A percentile compares a stretch with the other conserved stretches of the same genome.
Evolutionary conservation across 176 grass and related monocot species (phyloP).

Genomic region (Paspalum vaginatum): DNA sequence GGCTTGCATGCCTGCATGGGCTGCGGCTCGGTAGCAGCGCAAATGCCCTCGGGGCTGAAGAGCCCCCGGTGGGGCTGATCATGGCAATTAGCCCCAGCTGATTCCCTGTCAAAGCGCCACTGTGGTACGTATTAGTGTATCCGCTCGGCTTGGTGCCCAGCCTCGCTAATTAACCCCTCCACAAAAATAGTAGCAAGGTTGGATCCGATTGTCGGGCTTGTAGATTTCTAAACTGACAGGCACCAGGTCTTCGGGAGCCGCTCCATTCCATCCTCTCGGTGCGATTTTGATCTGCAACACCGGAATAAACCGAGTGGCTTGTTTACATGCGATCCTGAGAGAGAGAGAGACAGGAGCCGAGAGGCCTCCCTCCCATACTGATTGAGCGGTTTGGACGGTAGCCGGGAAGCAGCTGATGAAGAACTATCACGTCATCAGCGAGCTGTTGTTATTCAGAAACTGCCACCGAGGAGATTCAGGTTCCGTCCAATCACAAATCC

Average conservation of each 20-base stretch:
- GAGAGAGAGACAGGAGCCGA: background rate
- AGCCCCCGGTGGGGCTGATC: background rate
- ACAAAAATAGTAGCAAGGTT: background rate
- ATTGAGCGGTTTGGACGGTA: background rate
- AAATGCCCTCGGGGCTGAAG: background rate
- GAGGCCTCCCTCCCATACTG: background rate
- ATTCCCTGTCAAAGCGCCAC: background rate
- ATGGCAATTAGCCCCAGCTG: background rate
- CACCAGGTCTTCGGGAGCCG: background rate
- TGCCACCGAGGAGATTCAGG: background rate
- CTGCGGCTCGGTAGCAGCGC: background rate
- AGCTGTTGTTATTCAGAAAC: background rate
- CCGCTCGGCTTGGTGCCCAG: background rate
- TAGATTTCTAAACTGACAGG: background rate
- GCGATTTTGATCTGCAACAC: background rate
- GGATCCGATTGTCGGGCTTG: conserved; percentile 22
- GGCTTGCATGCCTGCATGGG: background rate
- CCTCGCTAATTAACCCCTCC: background rate
- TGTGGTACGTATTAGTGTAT: too few relatives aligned
- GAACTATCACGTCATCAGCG: background rate
- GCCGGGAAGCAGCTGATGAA: background rate
- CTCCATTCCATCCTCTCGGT: background rate
- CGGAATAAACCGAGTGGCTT: background rate
- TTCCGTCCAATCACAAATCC: background rate
- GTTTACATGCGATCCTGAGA: background rate